Evolutionary conservation across 2,329 filamentous ascomycete species (phyloP).

Genomic region (Clonostachys rhizophaga): DNA sequence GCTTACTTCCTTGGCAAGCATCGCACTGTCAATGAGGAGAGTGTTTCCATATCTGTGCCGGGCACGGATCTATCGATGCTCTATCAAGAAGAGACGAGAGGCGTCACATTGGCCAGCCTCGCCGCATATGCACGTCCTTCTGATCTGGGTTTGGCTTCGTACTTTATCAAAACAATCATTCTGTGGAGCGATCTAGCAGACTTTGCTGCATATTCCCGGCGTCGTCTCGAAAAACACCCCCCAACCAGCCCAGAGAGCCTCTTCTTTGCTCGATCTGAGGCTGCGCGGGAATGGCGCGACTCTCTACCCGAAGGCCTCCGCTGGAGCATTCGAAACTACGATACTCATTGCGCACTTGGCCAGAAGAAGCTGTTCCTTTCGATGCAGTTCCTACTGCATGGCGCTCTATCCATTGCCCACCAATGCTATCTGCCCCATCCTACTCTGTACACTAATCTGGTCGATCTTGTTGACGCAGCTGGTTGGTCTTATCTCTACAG

Average conservation of each 20-base stretch:
- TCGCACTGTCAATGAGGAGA: conserved; percentile 2
- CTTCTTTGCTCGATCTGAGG: conserved; percentile 1
- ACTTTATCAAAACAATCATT: conserved; percentile 8
- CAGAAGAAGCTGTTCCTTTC: conserved; percentile 9
- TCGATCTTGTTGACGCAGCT: conserved; percentile 11
- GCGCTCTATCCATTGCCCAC: conserved; percentile 12
- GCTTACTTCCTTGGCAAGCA: conserved; percentile 10
- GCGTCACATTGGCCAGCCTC: conserved; percentile 5
- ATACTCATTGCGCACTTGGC: conserved; percentile 7
- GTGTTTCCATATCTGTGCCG: conserved; percentile 6
- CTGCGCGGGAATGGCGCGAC: conserved; percentile 6
- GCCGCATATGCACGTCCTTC: conserved; percentile 4
- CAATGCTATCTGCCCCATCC: conserved; percentile 15
- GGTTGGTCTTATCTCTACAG: conserved; percentile 12
- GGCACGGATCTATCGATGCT: conserved; percentile 6
- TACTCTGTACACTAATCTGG: conserved; percentile 7
- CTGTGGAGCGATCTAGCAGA: conserved; percentile 11
- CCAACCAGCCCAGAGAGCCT: conserved; percentile 5
- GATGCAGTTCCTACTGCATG: conserved; percentile 13
- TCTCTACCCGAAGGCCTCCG: conserved; percentile 6
- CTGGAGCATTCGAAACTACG: conserved; percentile 8
- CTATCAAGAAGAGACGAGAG: conserved; percentile 8
- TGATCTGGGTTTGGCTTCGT: conserved; percentile 9
- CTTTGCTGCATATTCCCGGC: conserved; percentile 4
- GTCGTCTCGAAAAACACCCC: conserved; percentile 3